Conservation (phyloP, 176 grass and related monocot genomes). For the Musa acuminata region DNA sequence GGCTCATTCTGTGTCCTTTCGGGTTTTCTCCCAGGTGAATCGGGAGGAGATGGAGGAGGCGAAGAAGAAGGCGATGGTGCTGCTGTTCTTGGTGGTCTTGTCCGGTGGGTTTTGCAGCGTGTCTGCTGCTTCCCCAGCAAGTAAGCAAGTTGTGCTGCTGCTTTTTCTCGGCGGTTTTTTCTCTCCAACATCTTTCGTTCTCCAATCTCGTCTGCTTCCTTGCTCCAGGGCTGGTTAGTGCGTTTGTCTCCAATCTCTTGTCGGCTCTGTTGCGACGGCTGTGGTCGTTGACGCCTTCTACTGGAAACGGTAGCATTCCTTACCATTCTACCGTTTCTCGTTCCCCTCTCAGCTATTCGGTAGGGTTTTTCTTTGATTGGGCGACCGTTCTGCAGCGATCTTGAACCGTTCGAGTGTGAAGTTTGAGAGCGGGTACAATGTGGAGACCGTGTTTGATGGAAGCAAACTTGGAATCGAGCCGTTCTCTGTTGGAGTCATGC, state of each 20-base stretch:
- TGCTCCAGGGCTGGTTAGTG: neutral
- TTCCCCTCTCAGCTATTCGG: neutral
- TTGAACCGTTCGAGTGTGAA: neutral
- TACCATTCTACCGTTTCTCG: neutral
- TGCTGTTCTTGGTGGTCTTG: constrained; percentile 5
- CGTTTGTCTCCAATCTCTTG: constrained; percentile 4
- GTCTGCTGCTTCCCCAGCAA: constrained; percentile 5
- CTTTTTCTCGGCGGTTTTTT: neutral
- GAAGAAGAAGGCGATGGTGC: neutral
- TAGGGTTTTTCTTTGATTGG: neutral
- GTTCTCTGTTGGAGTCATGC: constrained; percentile 1
- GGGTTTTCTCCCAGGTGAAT: neutral
- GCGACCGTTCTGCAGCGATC: neutral
- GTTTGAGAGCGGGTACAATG: constrained; percentile 12
- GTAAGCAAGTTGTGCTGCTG: neutral
- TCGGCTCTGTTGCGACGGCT: neutral
- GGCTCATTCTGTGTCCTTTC: neutral
- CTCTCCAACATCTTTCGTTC: neutral
- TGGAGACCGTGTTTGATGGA: constrained; percentile 13
- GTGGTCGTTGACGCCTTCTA: constrained; percentile 1
- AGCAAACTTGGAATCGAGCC: constrained; percentile 9
- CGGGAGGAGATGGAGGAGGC: neutral
- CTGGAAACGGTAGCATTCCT: neutral
- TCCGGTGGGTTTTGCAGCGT: neutral
- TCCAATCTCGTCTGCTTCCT: too few species aligned